Evolutionary conservation across 805 yeast genomes (phyloP), one percentile per base, ranked within the genome.

Genomic region (Candida awuae): DNA sequence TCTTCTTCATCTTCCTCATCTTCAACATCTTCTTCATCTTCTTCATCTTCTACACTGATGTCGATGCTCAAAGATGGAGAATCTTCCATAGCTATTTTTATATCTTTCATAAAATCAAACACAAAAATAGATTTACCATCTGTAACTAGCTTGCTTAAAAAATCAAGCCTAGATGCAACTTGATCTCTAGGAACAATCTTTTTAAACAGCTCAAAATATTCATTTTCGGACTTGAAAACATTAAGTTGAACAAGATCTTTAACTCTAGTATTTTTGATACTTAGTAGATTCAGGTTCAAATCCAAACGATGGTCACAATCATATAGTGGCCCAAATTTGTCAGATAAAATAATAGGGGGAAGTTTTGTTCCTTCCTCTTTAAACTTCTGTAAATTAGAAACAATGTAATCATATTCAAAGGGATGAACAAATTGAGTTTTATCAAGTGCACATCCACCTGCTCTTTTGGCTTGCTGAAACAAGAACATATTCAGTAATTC

Each of bases 341-440:
- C 29, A 8, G 43, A 37, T 30, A 51, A 41, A 13, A 50, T 32
- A 8, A 50, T 18, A 2, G 54, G 47, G 3, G 54, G 51, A 14
- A 55, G 27, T 8, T 23, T 18, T 3, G 29, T 27, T 5, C 37
- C 35, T 21, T 41, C 22, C 8, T 46, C 34, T 3, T 14, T 35
- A 4, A 48, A 13, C 7, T 32, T 20, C 2, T 20, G 35, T 5
- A 55, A 16, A 29, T 51, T 45, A 2, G 28, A 18, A 39, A 44
- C 49, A 14, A 55, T 42, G 37, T 50, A 54, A 14, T 49, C 32
- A 25, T 49, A 53, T 22, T 55, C 59, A 13, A 45, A 38, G 18
- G 55, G 55, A 37, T 55, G 59, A 10, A 54, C 38, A 38, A 38
- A 54, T 18, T 42, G 36, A 3, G 18, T 21, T 9, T 45, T 8